Evolutionary conservation across 306 rosid genomes (phyloP).

Genomic region (Argentina anserina): DNA sequence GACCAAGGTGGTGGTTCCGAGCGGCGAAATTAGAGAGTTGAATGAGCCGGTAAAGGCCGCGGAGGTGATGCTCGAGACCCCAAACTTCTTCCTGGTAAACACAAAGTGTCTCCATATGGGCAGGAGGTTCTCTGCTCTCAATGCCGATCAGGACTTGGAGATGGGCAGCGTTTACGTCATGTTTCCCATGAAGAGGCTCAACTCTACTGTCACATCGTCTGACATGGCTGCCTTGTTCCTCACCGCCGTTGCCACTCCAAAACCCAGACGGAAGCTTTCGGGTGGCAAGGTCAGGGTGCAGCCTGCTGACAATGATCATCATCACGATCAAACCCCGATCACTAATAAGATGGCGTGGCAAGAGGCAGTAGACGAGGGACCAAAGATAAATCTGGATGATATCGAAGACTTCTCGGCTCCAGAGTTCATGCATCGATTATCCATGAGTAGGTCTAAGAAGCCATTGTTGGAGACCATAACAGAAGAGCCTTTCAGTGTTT

Average conservation of each 20-base stretch:
- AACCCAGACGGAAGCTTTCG: conserved; percentile 11
- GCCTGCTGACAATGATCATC: conserved; percentile 22
- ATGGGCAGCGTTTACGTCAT: conserved; percentile 46
- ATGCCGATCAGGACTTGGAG: conserved; percentile 77
- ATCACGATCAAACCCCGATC: not conserved
- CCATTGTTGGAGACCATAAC: conserved; percentile 78
- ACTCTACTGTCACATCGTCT: conserved; percentile 47
- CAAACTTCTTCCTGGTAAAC: conserved; percentile 65
- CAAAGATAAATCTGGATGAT: conserved; percentile 53
- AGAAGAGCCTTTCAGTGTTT: conserved; percentile 50
- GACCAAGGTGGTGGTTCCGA: conserved; percentile 59
- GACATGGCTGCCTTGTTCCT: conserved; percentile 64
- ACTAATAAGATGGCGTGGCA: not conserved
- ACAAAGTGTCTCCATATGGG: conserved; percentile 46
- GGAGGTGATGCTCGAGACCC: conserved; percentile 79
- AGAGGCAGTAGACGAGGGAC: not conserved
- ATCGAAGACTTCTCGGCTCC: conserved; percentile 53
- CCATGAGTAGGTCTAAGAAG: conserved; percentile 70
- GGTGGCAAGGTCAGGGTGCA: conserved; percentile 25
- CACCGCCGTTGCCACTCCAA: conserved; percentile 30
- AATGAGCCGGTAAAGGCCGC: conserved; percentile 49
- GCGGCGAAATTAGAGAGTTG: conserved; percentile 47
- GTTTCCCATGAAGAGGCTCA: conserved; percentile 76
- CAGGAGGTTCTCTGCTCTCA: conserved; percentile 52
- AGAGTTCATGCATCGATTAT: conserved; percentile 55